phyloP scores from a whole-genome alignment of 148 eudicot species.

The Persicaria tinctoria region DNA sequence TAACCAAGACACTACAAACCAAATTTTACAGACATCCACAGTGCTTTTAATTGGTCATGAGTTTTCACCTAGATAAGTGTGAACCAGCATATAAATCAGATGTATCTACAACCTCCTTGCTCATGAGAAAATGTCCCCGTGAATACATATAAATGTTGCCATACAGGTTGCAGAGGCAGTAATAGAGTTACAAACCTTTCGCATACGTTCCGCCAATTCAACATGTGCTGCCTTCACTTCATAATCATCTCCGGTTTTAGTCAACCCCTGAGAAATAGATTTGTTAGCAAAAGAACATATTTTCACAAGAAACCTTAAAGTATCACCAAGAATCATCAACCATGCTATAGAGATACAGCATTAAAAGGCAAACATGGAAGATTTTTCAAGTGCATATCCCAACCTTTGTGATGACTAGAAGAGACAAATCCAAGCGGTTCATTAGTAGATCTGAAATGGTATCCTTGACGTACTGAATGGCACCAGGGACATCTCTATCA shows the following conservation, averaged over 20 bases:
- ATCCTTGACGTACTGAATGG: conserved; percentile 84
- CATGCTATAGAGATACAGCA: conserved; percentile 7
- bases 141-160: neutral
- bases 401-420: conserved; percentile 96
- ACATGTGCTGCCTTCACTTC: conserved; percentile 98
- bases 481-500: conserved; percentile 88
- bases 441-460: conserved; percentile 92
- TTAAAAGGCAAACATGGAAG: neutral
- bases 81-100: too few relatives aligned
- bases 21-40: too few relatives aligned
- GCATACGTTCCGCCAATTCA: conserved; percentile 99
- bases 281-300: conserved; percentile 4
- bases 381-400: conserved; percentile 8
- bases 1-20: too few relatives aligned
- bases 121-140: too few relatives aligned
- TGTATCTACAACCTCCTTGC: neutral
- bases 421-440: conserved; percentile 96
- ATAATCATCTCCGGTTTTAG: conserved; percentile 90
- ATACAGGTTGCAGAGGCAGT: neutral
- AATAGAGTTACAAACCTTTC: conserved; percentile 51
- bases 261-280: conserved; percentile 61
- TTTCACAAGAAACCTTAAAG: neutral
- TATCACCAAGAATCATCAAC: neutral
- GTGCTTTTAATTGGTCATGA: too few relatives aligned
- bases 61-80: too few relatives aligned